Conservation (phyloP, 2,329 filamentous ascomycete genomes). For the Magnaporthiopsis poae region DNA sequence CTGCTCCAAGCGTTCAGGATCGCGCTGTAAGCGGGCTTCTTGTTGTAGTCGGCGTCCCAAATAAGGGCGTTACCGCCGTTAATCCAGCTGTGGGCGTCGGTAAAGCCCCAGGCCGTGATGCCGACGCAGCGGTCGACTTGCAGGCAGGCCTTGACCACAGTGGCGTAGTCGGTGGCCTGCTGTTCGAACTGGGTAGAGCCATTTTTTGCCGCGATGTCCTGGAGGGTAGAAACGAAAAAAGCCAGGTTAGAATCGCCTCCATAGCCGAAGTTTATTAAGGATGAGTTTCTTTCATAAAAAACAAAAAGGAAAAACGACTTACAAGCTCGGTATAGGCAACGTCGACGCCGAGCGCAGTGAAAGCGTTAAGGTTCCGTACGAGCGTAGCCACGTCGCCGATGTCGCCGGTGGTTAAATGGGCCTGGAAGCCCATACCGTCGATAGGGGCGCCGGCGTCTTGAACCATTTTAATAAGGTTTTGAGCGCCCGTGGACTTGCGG, state of each 20-base stretch:
- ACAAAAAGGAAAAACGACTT: not conserved
- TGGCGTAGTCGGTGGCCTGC: constrained; percentile 24
- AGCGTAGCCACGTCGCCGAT: constrained; percentile 29
- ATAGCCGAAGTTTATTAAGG: too few species aligned
- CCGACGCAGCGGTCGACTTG: constrained; percentile 19
- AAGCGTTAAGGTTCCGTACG: constrained; percentile 28
- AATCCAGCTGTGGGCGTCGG: constrained; percentile 26
- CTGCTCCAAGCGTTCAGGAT: constrained; percentile 7
- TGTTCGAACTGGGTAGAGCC: not conserved
- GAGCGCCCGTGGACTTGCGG: constrained; percentile 23
- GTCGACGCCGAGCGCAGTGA: constrained; percentile 34
- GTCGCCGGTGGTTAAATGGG: constrained; percentile 37
- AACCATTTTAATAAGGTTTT: constrained; percentile 23
- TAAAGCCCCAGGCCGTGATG: constrained; percentile 26
- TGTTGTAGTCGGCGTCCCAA: constrained; percentile 10
- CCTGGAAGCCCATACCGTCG: constrained; percentile 43
- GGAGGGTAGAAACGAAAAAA: too few species aligned
- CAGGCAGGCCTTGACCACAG: constrained; percentile 18
- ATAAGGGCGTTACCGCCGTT: constrained; percentile 8
- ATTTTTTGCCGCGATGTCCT: not conserved
- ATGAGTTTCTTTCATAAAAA: too few species aligned
- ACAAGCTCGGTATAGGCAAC: constrained; percentile 40
- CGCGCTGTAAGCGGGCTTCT: constrained; percentile 12
- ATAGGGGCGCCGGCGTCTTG: constrained; percentile 30
- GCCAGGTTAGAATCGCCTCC: too few species aligned